Base-by-base conservation (phyloP, 371 early-diverging fungal species). In the Syncephalis plumigaleata region DNA sequence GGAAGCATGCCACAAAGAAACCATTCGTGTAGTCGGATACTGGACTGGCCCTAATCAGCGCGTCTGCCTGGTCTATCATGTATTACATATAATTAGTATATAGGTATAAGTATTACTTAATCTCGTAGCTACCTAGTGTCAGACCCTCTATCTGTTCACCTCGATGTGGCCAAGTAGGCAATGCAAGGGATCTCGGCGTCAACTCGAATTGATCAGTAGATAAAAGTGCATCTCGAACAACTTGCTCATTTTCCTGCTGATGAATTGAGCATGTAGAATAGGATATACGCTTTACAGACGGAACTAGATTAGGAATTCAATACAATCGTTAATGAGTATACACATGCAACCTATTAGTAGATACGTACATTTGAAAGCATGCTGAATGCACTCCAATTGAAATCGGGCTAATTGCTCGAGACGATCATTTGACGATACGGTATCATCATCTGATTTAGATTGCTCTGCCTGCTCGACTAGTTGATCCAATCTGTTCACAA, bases 211-310 rank as follows among this genome's bases (percentile, higher is more conserved):
- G 59, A 52, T 75, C 64, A 53, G 26, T 62, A 27, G 46, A 55
- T 25, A 52, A 48, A 18, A 87, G 55, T 1, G 82, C 61, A 1
- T 65, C 60, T 22, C 67, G 65, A 18, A 99, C 88, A 0, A 98
- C 96, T 24, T 79, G 74, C 59, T 99, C 99, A 61, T 98, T 97
- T 57, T 99, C 99, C 62, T 89, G 83, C 9, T 71, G 64, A 50
- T 95, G 84, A 23, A 86, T 69, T 0, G 98, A 95, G 54, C 99
- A 93, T 3, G 98, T 97, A 21, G 98, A 90, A 64, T 98, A 99
- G 2, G 88, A 70, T 9, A 99, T 69, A 38, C 70, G 71, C 48
- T 84, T 71, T 16, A 75, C 82, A 11, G 66, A 72, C 5, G 82
- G 79, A 49, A 88, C 87, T 77, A 53, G 7, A 38, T n/a, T n/a